Percentiles rank a stretch among this genome's conserved stretches.
These are phyloP conservation scores for Podaxis sp. DNA, from an alignment of 768 basidiomycete genomes.

Conservation along the genomic window DNA sequence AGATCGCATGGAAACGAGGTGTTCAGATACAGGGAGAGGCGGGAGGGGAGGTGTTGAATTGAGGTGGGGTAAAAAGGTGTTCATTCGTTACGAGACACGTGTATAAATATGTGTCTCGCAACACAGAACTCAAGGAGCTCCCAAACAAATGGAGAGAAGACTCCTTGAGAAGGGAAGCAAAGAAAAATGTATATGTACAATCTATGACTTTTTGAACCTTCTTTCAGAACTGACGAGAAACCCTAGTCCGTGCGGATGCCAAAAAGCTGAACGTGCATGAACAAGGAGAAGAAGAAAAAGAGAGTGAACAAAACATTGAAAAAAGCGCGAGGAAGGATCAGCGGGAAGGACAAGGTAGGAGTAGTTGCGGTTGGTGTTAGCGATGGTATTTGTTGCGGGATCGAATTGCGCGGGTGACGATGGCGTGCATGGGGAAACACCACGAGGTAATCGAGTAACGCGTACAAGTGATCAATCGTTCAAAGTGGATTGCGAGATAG, in stretches of 20 bases:
- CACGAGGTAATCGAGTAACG: too few relatives aligned
- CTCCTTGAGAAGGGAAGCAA: not conserved
- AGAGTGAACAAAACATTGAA: not conserved
- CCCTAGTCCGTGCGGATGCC: conserved; percentile 10
- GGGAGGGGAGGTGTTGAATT: not conserved
- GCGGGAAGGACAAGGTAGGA: not conserved
- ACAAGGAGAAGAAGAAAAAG: conserved; percentile 2
- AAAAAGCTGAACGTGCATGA: conserved; percentile 1
- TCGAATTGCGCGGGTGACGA: too few relatives aligned
- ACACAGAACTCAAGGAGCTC: not conserved
- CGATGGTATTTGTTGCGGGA: not conserved
- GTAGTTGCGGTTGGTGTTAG: not conserved
- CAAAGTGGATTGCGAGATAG: too few relatives aligned
- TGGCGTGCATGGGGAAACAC: too few relatives aligned
- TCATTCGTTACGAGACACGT: not conserved
- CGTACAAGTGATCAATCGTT: too few relatives aligned
- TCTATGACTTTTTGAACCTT: conserved; percentile 13
- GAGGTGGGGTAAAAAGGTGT: not conserved
- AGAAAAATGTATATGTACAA: conserved; percentile 9
- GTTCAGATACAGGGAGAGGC: not conserved
- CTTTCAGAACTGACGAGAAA: not conserved
- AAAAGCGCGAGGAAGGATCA: not conserved
- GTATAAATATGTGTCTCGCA: conserved; percentile 1
- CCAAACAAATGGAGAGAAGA: not conserved
- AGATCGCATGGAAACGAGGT: not conserved